A percentile compares a stretch with the other conserved stretches of the same genome.
Evolutionary conservation across 2,329 filamentous ascomycete genomes (phyloP).

Genomic region (Trichothecium roseum): DNA sequence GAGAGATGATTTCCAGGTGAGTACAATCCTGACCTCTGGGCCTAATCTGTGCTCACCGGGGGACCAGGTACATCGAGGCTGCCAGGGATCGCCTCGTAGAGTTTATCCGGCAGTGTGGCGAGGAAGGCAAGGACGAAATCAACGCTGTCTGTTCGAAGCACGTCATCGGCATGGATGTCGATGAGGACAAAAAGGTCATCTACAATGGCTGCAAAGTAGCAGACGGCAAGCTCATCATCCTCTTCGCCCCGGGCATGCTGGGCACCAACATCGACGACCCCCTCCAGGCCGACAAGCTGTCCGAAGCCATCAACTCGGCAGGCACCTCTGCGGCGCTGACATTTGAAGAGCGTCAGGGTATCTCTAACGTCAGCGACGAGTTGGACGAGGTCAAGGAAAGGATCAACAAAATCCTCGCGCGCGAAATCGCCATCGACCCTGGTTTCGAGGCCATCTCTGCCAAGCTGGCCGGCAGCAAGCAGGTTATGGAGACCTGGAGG

Average conservation of each 20-base stretch:
- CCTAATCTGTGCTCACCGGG: background rate
- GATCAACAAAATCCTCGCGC: background rate
- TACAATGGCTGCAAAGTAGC: conserved; percentile 34
- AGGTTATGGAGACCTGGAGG: conserved; percentile 28
- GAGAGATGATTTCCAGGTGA: conserved; percentile 24
- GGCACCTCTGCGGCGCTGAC: conserved; percentile 21
- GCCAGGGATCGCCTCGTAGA: conserved; percentile 28
- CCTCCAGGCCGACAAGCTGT: conserved; percentile 23
- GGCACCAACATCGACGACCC: conserved; percentile 34
- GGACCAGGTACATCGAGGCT: conserved; percentile 31
- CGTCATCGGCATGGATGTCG: conserved; percentile 34
- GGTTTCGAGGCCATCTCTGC: conserved; percentile 34
- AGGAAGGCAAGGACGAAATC: conserved; percentile 31
- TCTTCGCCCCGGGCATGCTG: conserved; percentile 31
- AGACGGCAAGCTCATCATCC: conserved; percentile 35
- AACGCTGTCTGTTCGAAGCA: conserved; percentile 34
- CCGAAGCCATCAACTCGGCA: conserved; percentile 35
- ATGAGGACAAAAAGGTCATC: conserved; percentile 26
- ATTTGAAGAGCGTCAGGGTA: conserved; percentile 30
- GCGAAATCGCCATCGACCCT: conserved; percentile 32
- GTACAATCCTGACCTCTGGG: background rate
- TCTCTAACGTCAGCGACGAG: conserved; percentile 11
- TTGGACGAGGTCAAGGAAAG: conserved; percentile 9
- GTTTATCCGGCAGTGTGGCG: conserved; percentile 24
- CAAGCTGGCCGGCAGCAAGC: conserved; percentile 22